A percentile compares a stretch with the other conserved stretches of the same genome.
These are phyloP conservation scores for Lepidium sativum DNA, from an alignment of 345 rosid species.

Conservation along the genomic window DNA sequence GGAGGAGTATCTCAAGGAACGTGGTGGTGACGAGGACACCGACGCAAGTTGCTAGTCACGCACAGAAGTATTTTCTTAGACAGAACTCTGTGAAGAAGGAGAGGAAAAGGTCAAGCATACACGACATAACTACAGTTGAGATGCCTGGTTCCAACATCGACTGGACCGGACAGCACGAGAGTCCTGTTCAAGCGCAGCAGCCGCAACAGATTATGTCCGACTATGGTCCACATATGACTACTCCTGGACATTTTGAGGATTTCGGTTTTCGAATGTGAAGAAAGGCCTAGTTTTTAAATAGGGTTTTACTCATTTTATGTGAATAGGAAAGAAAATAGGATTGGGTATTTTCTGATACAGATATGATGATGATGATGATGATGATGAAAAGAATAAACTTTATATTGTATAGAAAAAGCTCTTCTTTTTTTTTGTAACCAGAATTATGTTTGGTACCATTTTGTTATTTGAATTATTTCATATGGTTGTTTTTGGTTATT, in stretches of 20 bases:
- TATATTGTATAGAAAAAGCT: background rate
- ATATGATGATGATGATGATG: background rate
- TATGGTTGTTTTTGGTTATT: background rate
- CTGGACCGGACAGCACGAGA: constrained; percentile 16
- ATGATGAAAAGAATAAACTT: constrained; percentile 1
- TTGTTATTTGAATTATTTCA: constrained; percentile 3
- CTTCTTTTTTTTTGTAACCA: background rate
- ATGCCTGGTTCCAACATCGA: constrained; percentile 21
- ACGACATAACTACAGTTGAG: constrained; percentile 58
- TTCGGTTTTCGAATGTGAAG: constrained; percentile 20
- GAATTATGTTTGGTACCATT: background rate
- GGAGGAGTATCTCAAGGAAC: constrained; percentile 87
- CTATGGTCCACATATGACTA: constrained; percentile 8
- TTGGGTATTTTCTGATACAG: constrained; percentile 13
- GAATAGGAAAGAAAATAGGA: constrained; percentile 14
- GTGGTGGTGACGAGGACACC: constrained; percentile 79
- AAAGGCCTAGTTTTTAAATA: background rate
- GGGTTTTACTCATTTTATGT: constrained; percentile 19
- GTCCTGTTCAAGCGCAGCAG: constrained; percentile 10
- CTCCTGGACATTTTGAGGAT: constrained; percentile 16
- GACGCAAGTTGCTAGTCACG: constrained; percentile 87
- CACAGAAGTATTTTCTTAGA: constrained; percentile 83
- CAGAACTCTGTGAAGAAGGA: constrained; percentile 60
- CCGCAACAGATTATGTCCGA: constrained; percentile 5
- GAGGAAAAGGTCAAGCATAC: constrained; percentile 78